phyloP scores from a whole-genome alignment of 805 yeast genomes.

The Barnettozyma populi region DNA sequence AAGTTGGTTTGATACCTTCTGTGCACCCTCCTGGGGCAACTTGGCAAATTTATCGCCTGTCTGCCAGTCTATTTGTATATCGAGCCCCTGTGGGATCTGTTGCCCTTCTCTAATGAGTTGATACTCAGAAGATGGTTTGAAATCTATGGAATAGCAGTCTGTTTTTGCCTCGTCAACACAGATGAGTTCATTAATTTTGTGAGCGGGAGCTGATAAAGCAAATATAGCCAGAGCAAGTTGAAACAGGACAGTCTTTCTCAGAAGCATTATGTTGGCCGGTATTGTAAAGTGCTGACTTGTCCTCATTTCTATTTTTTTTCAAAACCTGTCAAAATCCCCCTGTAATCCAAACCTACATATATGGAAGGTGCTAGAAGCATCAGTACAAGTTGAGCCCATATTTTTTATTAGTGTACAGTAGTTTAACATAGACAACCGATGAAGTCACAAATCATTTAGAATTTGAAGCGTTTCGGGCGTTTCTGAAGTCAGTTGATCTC shows the following conservation, averaged over 20 bases:
- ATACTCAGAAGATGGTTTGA: conserved; percentile 68
- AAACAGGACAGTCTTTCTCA: not conserved
- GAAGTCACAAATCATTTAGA: not conserved
- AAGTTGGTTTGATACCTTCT: not conserved
- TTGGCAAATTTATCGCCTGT: conserved; percentile 69
- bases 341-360: no score
- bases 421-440: not conserved
- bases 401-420: not conserved
- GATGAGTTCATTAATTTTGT: conserved; percentile 18
- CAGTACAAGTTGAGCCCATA: not conserved
- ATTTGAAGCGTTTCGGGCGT: conserved; percentile 16
- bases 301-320: not conserved
- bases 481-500: conserved; percentile 38
- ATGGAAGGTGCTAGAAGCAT: not conserved
- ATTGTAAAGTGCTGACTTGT: not conserved
- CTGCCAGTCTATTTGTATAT: conserved; percentile 65
- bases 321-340: not conserved
- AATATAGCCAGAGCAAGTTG: conserved; percentile 1
- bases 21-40: conserved; percentile 27
- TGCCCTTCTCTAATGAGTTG: conserved; percentile 65
- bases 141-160: conserved; percentile 60
- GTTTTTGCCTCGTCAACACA: conserved; percentile 38
- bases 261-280: not conserved
- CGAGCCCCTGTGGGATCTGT: conserved; percentile 69
- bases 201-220: conserved; percentile 4